Evolutionary conservation across 2,329 filamentous ascomycete genomes (phyloP), one percentile per base, ranked within the genome.

Genomic region (Colletotrichum sp.): DNA sequence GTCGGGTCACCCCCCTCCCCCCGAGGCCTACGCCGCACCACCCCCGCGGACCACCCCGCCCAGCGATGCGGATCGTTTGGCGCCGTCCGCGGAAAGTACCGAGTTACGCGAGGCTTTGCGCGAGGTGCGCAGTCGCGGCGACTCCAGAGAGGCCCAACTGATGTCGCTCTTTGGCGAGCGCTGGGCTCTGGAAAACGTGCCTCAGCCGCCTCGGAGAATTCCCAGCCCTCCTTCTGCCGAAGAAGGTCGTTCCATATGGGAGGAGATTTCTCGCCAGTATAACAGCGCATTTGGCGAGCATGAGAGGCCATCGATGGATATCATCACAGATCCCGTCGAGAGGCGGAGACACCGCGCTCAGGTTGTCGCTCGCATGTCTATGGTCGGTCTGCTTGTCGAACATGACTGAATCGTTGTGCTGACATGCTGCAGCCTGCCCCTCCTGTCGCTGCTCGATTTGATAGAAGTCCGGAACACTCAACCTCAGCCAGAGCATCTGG

Each of bases 381-480:
- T 75, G 73, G 73, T 75, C 24, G 30, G 58, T 66, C 14, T 16
- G 18, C 9, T 24, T 12, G 14, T 26, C 16, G 12, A 34, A 28
- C 12, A 8, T 16, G 12, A 61, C 14, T 9, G 8, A 43, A 8
- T 7, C 16, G 56, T 48, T 8, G 12, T 32, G 36, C 64, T 75
- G 48, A 75, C 58, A 24, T 32, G 14, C 36, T 32, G 64, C 38
- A 75, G 73, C 73, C 73, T 34, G 74, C 71, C 3, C 76, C 76
- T 5, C 72, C 74, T 18, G 75, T 78, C 24, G 76, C 76, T 61
- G 76, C 76, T 52, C 69, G 76, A 13, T 78, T 78, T 21, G 76
- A 78, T 52, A 69, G 76, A 30, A 78, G 76, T 36, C 76, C 76
- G 8, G 76, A 77, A 21, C 71, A 75, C 48, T 30, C 70, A n/a